phyloP scores from a whole-genome alignment of 1,284 basidiomycete genomes.

The Pyrrhoderma noxium region DNA sequence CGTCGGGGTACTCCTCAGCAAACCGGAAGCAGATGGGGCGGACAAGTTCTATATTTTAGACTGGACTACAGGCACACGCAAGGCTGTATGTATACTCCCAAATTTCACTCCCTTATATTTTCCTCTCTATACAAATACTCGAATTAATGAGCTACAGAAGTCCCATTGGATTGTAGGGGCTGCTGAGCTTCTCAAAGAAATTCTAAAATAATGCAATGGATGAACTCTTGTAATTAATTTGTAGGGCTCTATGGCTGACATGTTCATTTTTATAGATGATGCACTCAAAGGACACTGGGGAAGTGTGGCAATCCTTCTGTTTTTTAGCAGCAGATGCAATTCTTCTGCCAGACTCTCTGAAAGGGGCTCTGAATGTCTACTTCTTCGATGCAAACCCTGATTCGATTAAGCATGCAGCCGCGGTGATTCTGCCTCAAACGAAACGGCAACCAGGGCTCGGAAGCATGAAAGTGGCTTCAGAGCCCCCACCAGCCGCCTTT shows the following conservation, averaged over 20 bases:
- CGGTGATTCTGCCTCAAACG: constrained; percentile 8
- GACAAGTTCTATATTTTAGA: constrained; percentile 11
- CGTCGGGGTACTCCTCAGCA: constrained; percentile 5
- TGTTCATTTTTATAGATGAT: background rate
- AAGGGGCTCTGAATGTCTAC: constrained; percentile 9
- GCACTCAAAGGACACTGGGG: background rate
- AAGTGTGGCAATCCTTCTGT: constrained; percentile 15
- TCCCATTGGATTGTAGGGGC: too few relatives aligned
- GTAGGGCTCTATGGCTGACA: too few relatives aligned
- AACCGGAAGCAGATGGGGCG: background rate
- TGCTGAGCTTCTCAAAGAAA: too few relatives aligned
- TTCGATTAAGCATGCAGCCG: constrained; percentile 7
- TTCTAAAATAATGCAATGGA: too few relatives aligned
- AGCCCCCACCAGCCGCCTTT: background rate
- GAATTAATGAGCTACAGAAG: too few relatives aligned
- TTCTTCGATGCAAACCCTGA: constrained; percentile 8
- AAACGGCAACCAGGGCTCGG: background rate
- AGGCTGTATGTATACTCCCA: constrained; percentile 9
- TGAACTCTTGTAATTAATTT: too few relatives aligned
- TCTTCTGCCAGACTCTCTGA: constrained; percentile 9
- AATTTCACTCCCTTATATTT: too few relatives aligned
- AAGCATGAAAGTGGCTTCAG: background rate
- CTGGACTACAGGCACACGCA: constrained; percentile 9
- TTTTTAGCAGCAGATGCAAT: constrained; percentile 13
- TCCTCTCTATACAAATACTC: too few relatives aligned